These are phyloP conservation scores for Fibroporia radiculosa DNA, from an alignment of 768 basidiomycete species.

Conservation along the genomic window DNA sequence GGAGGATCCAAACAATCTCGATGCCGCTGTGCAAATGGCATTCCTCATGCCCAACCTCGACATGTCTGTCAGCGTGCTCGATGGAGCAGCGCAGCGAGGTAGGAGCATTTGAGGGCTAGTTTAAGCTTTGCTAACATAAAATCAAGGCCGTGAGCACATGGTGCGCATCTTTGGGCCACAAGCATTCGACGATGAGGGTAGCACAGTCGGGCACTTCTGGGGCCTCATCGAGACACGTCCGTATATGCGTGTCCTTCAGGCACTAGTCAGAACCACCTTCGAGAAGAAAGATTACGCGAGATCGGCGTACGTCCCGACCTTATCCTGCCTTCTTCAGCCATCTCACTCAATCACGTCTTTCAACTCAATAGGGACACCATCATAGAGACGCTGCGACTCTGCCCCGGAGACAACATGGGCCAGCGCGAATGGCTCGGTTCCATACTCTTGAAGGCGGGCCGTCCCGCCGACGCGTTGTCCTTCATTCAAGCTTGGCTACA, in stretches of 20 bases:
- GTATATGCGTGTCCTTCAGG: conserved; percentile 38
- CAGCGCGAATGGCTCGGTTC: conserved; percentile 32
- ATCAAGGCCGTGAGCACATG: conserved; percentile 24
- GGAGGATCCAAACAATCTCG: conserved; percentile 33
- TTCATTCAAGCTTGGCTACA: conserved; percentile 28
- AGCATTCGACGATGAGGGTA: conserved; percentile 32
- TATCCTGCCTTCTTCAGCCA: neutral
- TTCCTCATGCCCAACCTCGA: conserved; percentile 25
- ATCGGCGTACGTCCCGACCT: conserved; percentile 24
- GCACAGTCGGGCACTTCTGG: conserved; percentile 31
- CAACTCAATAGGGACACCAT: conserved; percentile 26
- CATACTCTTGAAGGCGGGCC: conserved; percentile 27
- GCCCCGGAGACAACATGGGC: conserved; percentile 34
- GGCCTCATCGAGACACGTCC: conserved; percentile 32
- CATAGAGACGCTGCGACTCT: conserved; percentile 36
- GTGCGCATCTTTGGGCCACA: conserved; percentile 23
- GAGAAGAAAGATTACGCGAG: conserved; percentile 26
- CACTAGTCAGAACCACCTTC: conserved; percentile 28
- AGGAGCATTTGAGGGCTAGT: neutral
- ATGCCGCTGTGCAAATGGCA: conserved; percentile 30
- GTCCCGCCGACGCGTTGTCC: conserved; percentile 31
- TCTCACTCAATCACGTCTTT: neutral
- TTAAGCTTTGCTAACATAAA: neutral
- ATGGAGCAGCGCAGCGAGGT: conserved; percentile 21
- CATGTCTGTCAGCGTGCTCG: conserved; percentile 21